A percentile compares a stretch with the other conserved stretches of the same genome.
These are phyloP conservation scores for Ophiognomonia clavigignenti-juglandacearum DNA, from an alignment of 2,329 filamentous ascomycete genomes.

Conservation along the genomic window DNA sequence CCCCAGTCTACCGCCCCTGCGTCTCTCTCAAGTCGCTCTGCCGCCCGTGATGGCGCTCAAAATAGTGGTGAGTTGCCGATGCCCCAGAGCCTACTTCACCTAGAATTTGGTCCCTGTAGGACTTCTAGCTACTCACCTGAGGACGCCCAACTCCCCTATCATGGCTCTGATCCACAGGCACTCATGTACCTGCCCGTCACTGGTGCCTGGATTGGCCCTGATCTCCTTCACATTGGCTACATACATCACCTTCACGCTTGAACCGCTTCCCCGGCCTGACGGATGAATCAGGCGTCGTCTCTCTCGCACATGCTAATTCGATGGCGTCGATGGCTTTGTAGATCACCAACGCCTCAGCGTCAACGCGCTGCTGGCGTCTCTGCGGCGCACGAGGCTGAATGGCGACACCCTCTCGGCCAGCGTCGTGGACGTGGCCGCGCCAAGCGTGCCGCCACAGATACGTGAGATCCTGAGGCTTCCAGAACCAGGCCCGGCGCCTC, in stretches of 20 bases:
- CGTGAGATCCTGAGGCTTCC: constrained; percentile 56
- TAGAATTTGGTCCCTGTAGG: not conserved
- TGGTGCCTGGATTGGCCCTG: no score
- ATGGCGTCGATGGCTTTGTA: constrained; percentile 18
- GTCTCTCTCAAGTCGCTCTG: constrained; percentile 32
- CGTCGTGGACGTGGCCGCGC: constrained; percentile 24
- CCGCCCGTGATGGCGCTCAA: not conserved
- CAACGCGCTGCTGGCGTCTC: constrained; percentile 55
- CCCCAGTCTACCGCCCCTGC: constrained; percentile 51
- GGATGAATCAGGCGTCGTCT: not conserved
- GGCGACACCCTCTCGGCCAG: constrained; percentile 13
- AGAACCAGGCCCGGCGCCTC: constrained; percentile 48
- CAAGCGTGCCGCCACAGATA: constrained; percentile 56
- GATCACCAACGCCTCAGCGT: constrained; percentile 39
- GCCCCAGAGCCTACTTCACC: not conserved
- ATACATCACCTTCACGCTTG: no score
- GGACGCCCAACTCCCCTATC: no score
- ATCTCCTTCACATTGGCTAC: no score
- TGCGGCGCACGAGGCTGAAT: constrained; percentile 43
- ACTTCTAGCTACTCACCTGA: no score
- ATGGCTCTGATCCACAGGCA: no score
- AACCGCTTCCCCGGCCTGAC: not conserved
- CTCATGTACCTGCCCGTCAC: constrained; percentile 7
- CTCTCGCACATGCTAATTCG: not conserved
- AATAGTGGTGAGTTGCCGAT: constrained; percentile 11